Evolutionary conservation across 352 stramenopile species (phyloP).

Genomic region (Pythium biforme): DNA sequence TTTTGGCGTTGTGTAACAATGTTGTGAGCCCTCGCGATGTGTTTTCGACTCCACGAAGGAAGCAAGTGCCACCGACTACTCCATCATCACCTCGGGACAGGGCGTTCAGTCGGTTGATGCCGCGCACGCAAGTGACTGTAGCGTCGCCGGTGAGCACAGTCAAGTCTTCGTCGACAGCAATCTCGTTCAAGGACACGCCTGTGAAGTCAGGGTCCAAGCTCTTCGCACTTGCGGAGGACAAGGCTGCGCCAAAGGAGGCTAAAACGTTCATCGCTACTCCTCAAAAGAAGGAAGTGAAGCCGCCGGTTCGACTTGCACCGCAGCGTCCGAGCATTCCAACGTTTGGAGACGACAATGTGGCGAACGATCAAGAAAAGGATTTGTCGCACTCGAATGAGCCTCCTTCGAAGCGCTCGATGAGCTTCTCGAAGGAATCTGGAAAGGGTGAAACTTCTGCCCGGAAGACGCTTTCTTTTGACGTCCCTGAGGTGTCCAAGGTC

Average conservation of each 20-base stretch:
- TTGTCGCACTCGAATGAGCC: slow-evolving; percentile 7
- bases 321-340: slow-evolving; percentile 43
- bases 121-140: slow-evolving; percentile 59
- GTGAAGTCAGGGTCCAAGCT: slow-evolving; percentile 60
- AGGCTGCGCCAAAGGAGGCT: slow-evolving; percentile 43
- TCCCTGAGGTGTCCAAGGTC: not conserved
- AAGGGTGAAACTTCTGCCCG: slow-evolving; percentile 9
- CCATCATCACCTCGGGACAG: slow-evolving; percentile 41
- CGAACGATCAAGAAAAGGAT: not conserved
- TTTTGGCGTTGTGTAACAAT: slow-evolving; percentile 64
- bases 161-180: slow-evolving; percentile 37
- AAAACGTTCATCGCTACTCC: slow-evolving; percentile 51
- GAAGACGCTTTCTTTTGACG: slow-evolving; percentile 24
- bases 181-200: slow-evolving; percentile 59
- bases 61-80: slow-evolving; percentile 20
- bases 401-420: slow-evolving; percentile 5
- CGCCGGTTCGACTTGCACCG: slow-evolving; percentile 35
- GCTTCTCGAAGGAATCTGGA: slow-evolving; percentile 4
- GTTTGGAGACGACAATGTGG: slow-evolving; percentile 3
- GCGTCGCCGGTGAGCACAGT: slow-evolving; percentile 58
- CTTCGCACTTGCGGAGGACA: slow-evolving; percentile 59
- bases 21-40: slow-evolving; percentile 56
- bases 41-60: slow-evolving; percentile 41
- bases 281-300: slow-evolving; percentile 32
- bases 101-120: slow-evolving; percentile 71